Conservation (phyloP, 495 filamentous ascomycete genomes). For the Penicillium nucicola region DNA sequence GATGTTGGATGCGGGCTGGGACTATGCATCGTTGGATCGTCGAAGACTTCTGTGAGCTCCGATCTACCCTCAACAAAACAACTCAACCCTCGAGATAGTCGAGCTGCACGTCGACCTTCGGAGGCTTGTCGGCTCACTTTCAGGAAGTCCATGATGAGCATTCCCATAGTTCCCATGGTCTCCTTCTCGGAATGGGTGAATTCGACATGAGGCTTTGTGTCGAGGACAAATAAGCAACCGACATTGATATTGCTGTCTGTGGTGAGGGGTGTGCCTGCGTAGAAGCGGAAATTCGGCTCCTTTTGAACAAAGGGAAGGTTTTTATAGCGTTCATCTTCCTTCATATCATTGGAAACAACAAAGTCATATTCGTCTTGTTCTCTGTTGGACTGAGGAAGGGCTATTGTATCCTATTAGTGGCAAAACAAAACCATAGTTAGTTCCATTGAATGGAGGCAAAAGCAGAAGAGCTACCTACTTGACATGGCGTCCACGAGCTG, state of each 20-base stretch:
- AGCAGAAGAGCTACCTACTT: slow-evolving; percentile 17
- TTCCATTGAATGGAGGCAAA: not conserved
- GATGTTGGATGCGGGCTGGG: not conserved
- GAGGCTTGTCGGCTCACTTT: slow-evolving; percentile 55
- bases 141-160: slow-evolving; percentile 61
- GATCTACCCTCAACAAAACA: slow-evolving; percentile 55
- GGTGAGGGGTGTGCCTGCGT: slow-evolving; percentile 53
- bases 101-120: slow-evolving; percentile 53
- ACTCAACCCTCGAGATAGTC: slow-evolving; percentile 58
- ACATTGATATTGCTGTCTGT: slow-evolving; percentile 67
- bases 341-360: slow-evolving; percentile 37
- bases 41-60: slow-evolving; percentile 21
- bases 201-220: slow-evolving; percentile 38
- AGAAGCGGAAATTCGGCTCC: slow-evolving; percentile 42
- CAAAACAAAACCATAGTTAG: not conserved
- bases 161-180: slow-evolving; percentile 42
- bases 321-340: slow-evolving; percentile 38
- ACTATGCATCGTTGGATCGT: not conserved
- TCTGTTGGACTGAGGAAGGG: slow-evolving; percentile 32
- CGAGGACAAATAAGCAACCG: slow-evolving; percentile 64
- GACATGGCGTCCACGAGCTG: slow-evolving; percentile 45
- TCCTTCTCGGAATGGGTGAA: slow-evolving; percentile 32
- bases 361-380: slow-evolving; percentile 28
- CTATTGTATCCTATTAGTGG: slow-evolving; percentile 22
- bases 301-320: slow-evolving; percentile 38